Evolutionary conservation across 805 yeast species (phyloP).

Genomic region (Danielozyma ontarioensis): DNA sequence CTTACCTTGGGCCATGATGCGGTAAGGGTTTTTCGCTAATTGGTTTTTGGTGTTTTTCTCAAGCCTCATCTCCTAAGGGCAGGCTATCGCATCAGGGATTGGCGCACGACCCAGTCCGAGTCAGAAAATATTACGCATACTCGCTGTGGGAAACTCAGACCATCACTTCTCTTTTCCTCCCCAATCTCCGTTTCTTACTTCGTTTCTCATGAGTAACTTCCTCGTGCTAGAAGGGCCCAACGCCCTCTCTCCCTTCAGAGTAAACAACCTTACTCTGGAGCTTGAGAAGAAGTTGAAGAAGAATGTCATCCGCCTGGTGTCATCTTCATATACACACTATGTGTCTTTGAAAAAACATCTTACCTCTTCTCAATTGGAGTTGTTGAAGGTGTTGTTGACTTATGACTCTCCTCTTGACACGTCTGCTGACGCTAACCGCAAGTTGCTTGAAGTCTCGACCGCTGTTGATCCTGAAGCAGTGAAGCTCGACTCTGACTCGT

Average conservation of each 20-base stretch:
- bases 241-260: constrained; percentile 85
- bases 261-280: constrained; percentile 63
- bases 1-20: constrained; percentile 68
- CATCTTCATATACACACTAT: constrained; percentile 77
- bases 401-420: constrained; percentile 68
- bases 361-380: constrained; percentile 35
- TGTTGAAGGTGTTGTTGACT: constrained; percentile 59
- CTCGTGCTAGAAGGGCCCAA: constrained; percentile 75
- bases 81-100: background rate
- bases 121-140: no score
- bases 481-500: constrained; percentile 32
- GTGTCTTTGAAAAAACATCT: constrained; percentile 49
- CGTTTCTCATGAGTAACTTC: constrained; percentile 17
- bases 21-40: no score
- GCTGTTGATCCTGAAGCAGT: constrained; percentile 3
- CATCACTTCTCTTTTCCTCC: no score
- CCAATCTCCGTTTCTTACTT: no score
- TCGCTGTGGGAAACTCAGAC: no score
- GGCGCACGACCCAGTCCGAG: background rate
- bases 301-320: constrained; percentile 62
- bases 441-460: constrained; percentile 29
- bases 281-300: constrained; percentile 67
- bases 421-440: constrained; percentile 39
- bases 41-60: no score
- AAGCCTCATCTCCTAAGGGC: no score